Conservation (phyloP, 352 stramenopile genomes). For the Phytophthora cactorum region DNA sequence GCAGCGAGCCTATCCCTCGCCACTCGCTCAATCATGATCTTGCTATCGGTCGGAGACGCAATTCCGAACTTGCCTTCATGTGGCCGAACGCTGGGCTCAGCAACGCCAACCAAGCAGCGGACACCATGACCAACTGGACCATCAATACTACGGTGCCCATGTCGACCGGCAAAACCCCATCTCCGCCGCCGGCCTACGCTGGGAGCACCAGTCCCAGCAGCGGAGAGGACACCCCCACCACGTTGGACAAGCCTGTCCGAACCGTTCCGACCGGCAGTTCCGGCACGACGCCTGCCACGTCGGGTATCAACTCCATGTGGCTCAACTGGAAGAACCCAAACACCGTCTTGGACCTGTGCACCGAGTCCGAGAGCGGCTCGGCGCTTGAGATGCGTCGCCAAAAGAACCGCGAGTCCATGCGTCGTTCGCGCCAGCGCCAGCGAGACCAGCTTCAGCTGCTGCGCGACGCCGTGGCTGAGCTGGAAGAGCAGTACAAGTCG, state of each 20-base stretch:
- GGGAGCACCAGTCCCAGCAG: conserved; percentile 37
- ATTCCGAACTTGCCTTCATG: conserved; percentile 32
- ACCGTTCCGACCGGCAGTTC: background rate
- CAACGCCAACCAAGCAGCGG: conserved; percentile 1
- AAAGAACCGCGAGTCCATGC: conserved; percentile 71
- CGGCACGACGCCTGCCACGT: background rate
- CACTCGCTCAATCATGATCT: conserved; percentile 20
- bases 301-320: conserved; percentile 45
- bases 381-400: conserved; percentile 47
- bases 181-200: conserved; percentile 4
- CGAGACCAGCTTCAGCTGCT: conserved; percentile 52
- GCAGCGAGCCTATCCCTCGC: conserved; percentile 11
- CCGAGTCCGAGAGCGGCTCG: conserved; percentile 38
- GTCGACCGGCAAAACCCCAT: conserved; percentile 3
- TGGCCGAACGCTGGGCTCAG: conserved; percentile 17
- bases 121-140: conserved; percentile 3
- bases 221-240: conserved; percentile 29
- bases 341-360: conserved; percentile 40
- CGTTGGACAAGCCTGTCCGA: background rate
- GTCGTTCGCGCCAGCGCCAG: conserved; percentile 55
- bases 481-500: conserved; percentile 51
- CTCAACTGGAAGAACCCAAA: conserved; percentile 46
- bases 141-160: conserved; percentile 1
- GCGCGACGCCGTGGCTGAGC: conserved; percentile 39
- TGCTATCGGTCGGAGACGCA: conserved; percentile 11